Evolutionary conservation across 106 monocot species (phyloP), one percentile per base, ranked within the genome.

Genomic region (Acorus gramineus): DNA sequence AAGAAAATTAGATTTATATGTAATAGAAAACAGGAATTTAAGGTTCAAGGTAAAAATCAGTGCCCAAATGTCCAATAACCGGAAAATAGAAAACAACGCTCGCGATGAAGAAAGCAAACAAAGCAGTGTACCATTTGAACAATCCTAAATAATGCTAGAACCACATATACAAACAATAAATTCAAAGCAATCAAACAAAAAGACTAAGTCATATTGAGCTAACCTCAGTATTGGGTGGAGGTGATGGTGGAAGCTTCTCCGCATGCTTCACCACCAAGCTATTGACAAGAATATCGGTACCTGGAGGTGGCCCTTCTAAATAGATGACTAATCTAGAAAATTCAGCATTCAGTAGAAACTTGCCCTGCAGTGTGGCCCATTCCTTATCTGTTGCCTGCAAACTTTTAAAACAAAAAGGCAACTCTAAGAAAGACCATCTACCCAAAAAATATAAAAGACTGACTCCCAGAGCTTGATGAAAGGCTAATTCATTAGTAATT

Each of bases 291-390:
- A 87, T 81, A 46, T 87, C 81, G 6, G 58, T 64, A 50, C 87
- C 84, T 55, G 75, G 62, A 43, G 80, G 77, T 5, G 87, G 83
- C 3, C 84, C 87, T 78, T 84, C 87, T 5, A 87, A 48, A 66
- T 67, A 84, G 9, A 87, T 63, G 62, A 87, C 44, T 50, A 50
- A 80, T 69, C 78, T 84, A 42, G 80, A 67, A 67, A 70, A 72
- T 44, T 65, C 55, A 46, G 66, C 67, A 70, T 81, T 81, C n/a
- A 87, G 51, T 54, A 87, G 69, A 11, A 87, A 80, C 64, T 81
- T 87, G 51, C 87, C 87, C 46, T 78, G 14, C 61, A 87, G 67
- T 47, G 67, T 67, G 66, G 75, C 63, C 87, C 87, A 87, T 28
- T 87, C 75, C 66, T 70, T 80, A 61, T 81, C 80, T 49, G 84